Evolutionary conservation across 2,329 filamentous ascomycete species (phyloP), one percentile per base, ranked within the genome.

Genomic region (Juglanconis sp.): DNA sequence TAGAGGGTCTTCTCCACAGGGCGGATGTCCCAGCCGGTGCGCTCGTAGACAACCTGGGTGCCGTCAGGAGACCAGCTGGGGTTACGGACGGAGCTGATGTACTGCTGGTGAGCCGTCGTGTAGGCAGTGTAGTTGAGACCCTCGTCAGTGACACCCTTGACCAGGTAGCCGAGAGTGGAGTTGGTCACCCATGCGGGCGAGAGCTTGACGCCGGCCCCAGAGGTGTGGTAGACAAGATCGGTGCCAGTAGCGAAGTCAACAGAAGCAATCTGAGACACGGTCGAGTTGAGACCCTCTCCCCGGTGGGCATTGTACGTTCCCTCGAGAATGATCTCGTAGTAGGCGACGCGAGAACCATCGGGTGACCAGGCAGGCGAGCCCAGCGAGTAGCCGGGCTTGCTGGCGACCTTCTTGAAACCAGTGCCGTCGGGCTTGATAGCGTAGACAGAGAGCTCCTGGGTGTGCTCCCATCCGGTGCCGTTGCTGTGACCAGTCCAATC

Each of bases 401-500:
- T 68, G 1, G 66, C 66, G 15, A 77, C 57, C 53, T 71, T 63
- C n/a, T 71, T 70, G 50, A 77, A 75, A 46, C 67, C 74, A 9
- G 69, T 66, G 13, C 75, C 74, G 54, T 77, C 64, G 0, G 73
- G 70, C 3, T 70, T 68, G 24, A 77, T 73, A 1, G 68, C 69
- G 51, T 78, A 77, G n/a, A 78, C 64, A 0, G 73, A 74, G 3
- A 78, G 67, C 17, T 69, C 67, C 59, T 78, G 76, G 0, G 74
- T 74, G 58, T 77, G 75, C 57, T 77, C 70, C 76, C 76, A 77
- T 34, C 76, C 67, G 5, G 71, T 69, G 17, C 74, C 71, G 56
- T 74, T 70, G 11, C 73, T 71, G 58, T 79, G 75, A 0, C 76
- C 76, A 3, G 68, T 69, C 76, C 75, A 78, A 15, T 67, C 66